phyloP scores from a whole-genome alignment of 1,284 basidiomycete species.

The Schizophyllum commune region DNA sequence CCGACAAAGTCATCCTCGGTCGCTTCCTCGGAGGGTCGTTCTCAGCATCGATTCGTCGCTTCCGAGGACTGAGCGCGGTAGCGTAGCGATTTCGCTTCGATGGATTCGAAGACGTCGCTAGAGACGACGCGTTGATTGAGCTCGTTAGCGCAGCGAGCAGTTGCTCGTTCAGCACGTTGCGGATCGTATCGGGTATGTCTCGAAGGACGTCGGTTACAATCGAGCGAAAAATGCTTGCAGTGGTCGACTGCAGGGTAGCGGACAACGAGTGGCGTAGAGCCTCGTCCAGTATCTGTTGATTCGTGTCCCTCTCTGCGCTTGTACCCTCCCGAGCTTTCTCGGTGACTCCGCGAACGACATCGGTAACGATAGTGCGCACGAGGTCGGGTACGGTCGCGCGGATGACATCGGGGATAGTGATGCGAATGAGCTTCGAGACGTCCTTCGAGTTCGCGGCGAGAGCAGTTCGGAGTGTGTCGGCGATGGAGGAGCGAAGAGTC shows the following conservation, averaged over 20 bases:
- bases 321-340: neutral
- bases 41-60: neutral
- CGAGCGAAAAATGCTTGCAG: neutral
- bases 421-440: neutral
- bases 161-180: neutral
- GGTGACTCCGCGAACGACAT: neutral
- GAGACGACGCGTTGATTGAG: neutral
- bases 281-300: neutral
- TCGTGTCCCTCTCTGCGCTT: neutral
- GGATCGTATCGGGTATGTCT: neutral
- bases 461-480: neutral
- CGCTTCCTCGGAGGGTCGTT: neutral
- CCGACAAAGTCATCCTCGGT: neutral
- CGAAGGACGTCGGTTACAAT: neutral
- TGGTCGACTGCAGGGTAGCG: neutral
- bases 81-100: no score
- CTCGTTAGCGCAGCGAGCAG: neutral
- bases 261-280: neutral
- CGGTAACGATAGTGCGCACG: neutral
- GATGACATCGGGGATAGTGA: neutral
- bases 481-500: neutral
- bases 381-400: neutral
- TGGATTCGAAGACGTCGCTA: no score
- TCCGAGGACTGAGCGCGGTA: neutral
- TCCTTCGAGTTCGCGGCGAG: neutral